phyloP scores from a whole-genome alignment of 1,284 basidiomycete genomes.

The Irpex sp. region DNA sequence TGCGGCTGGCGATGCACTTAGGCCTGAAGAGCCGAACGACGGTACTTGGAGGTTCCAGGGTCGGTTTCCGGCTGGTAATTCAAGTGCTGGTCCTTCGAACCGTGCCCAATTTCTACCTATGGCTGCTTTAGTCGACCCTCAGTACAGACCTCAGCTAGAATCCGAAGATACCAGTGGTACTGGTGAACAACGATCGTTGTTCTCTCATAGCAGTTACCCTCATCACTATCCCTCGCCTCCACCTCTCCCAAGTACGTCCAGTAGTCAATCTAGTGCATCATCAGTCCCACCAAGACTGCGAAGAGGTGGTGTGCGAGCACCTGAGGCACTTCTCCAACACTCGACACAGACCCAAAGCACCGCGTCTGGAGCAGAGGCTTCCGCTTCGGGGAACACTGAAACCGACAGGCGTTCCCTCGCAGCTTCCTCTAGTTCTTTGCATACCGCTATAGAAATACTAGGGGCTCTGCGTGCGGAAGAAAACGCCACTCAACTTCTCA shows the following conservation, averaged over 20 bases:
- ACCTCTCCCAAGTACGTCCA: slow-evolving; percentile 9
- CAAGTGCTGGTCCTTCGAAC: not conserved
- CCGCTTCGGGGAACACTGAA: not conserved
- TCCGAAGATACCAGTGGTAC: not conserved
- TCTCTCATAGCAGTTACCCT: not conserved
- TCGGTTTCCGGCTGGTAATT: not conserved
- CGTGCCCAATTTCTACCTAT: slow-evolving; percentile 12
- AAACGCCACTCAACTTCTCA: slow-evolving; percentile 14
- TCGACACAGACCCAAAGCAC: slow-evolving; percentile 1
- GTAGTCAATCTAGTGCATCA: slow-evolving; percentile 15
- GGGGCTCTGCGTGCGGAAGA: slow-evolving; percentile 4
- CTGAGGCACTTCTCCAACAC: slow-evolving; percentile 46
- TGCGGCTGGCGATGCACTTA: slow-evolving; percentile 12
- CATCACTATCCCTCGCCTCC: slow-evolving; percentile 21
- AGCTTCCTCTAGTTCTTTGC: slow-evolving; percentile 1
- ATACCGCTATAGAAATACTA: not conserved
- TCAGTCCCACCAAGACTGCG: slow-evolving; percentile 44
- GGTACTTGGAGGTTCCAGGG: slow-evolving; percentile 15
- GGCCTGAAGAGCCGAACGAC: slow-evolving; percentile 20
- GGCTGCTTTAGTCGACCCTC: slow-evolving; percentile 13
- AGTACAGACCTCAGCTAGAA: slow-evolving; percentile 5
- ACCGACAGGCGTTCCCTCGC: not conserved
- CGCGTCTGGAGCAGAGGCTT: not conserved
- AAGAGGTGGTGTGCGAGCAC: slow-evolving; percentile 55
- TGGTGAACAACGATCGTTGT: not conserved